Evolutionary conservation across 2,329 filamentous ascomycete genomes (phyloP).

Genomic region (Aureobasidium lini): DNA sequence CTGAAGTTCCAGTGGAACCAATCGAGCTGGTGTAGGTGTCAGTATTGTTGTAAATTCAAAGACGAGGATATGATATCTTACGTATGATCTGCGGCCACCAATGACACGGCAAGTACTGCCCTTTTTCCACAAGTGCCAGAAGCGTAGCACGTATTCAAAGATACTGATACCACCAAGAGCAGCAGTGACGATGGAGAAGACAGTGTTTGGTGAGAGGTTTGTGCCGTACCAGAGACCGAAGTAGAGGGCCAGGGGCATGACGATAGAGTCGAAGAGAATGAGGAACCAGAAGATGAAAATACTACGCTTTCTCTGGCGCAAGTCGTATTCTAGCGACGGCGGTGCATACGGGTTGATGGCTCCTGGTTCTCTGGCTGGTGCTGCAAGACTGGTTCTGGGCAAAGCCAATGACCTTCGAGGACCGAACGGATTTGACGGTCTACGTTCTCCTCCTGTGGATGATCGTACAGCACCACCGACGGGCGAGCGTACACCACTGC

Average conservation of each 20-base stretch:
- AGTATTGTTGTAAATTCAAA: background rate
- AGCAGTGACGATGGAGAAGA: conserved; percentile 49
- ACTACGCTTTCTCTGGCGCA: conserved; percentile 46
- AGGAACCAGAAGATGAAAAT: conserved; percentile 54
- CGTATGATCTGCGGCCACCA: conserved; percentile 36
- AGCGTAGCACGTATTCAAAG: conserved; percentile 46
- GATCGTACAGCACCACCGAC: background rate
- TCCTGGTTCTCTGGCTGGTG: conserved; percentile 1
- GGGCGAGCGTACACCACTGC: background rate
- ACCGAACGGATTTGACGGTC: background rate
- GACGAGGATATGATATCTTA: conserved; percentile 16
- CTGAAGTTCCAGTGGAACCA: conserved; percentile 53
- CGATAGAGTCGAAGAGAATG: conserved; percentile 51
- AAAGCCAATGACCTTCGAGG: conserved; percentile 5
- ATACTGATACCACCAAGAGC: conserved; percentile 47
- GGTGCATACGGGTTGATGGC: conserved; percentile 24
- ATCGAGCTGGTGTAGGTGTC: conserved; percentile 36
- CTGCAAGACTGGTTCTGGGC: conserved; percentile 7
- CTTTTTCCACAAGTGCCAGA: conserved; percentile 44
- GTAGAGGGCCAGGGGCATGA: conserved; percentile 53
- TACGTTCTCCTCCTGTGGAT: background rate
- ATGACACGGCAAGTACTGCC: conserved; percentile 46
- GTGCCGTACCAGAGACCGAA: conserved; percentile 54
- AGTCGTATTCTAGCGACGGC: conserved; percentile 49
- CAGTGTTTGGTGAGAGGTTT: conserved; percentile 41